Conservation (phyloP, 345 rosid genomes). For the Lepidium aucheri region DNA sequence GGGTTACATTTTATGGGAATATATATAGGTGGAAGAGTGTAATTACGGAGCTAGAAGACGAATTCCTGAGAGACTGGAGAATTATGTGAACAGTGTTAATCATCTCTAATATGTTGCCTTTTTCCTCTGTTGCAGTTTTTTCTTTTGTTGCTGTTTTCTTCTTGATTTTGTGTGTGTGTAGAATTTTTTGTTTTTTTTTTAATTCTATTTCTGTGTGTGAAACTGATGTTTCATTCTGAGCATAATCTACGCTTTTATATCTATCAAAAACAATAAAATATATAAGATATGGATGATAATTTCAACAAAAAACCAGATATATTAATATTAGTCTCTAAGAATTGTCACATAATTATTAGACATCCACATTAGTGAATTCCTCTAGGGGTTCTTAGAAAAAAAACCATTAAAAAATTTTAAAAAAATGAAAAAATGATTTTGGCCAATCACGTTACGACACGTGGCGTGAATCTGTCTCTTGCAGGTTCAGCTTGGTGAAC, state of each 20-base stretch:
- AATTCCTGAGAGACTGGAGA: conserved; percentile 14
- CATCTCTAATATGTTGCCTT: not conserved
- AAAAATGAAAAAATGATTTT: no score
- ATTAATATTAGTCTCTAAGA: no score
- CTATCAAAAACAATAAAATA: not conserved
- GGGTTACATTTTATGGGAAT: not conserved
- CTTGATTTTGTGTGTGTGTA: not conserved
- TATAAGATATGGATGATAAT: not conserved
- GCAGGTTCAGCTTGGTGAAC: no score
- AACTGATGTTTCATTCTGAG: conserved; percentile 9
- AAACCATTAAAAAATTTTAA: no score
- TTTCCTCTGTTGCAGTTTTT: not conserved
- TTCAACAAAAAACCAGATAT: not conserved
- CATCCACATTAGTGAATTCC: no score
- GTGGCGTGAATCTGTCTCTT: no score
- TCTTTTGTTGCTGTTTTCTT: not conserved
- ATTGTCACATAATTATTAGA: no score
- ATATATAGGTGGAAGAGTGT: conserved; percentile 19
- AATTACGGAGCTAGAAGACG: conserved; percentile 7
- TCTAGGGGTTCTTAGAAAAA: no score
- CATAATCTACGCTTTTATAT: not conserved
- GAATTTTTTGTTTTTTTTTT: not conserved
- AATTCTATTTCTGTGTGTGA: not conserved
- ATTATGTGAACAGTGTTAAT: conserved; percentile 10
- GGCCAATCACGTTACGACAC: no score